Conservation (phyloP, 2,329 filamentous ascomycete genomes). For the Ilyonectria destructans region DNA sequence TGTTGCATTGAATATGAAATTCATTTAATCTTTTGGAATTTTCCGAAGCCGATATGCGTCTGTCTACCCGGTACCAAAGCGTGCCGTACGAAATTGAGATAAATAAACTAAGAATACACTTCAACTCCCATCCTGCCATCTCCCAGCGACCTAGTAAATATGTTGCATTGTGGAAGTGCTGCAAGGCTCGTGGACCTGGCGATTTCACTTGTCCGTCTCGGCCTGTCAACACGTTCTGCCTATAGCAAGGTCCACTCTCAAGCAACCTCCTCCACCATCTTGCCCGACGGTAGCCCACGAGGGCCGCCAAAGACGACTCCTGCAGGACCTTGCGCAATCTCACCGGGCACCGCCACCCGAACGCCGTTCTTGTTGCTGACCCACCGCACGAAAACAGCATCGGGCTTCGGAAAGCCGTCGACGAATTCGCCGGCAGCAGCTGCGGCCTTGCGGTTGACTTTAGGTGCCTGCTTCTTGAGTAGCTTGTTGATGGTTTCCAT, state of each 20-base stretch:
- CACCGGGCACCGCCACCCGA: slow-evolving; percentile 76
- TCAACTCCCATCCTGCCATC: neutral
- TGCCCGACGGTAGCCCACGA: slow-evolving; percentile 56
- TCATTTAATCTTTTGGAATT: slow-evolving; percentile 1
- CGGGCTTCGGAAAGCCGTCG: slow-evolving; percentile 64
- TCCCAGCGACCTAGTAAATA: neutral
- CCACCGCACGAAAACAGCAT: slow-evolving; percentile 79
- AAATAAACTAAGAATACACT: neutral
- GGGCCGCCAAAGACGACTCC: slow-evolving; percentile 70
- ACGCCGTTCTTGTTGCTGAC: slow-evolving; percentile 78
- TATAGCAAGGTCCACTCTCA: slow-evolving; percentile 42
- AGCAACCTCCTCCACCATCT: slow-evolving; percentile 71
- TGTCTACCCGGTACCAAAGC: neutral
- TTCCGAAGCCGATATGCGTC: neutral
- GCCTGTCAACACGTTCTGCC: neutral
- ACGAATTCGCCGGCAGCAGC: slow-evolving; percentile 61
- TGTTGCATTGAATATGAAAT: slow-evolving; percentile 5
- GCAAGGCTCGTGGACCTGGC: neutral
- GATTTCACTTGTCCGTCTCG: too few relatives aligned
- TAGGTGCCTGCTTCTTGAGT: slow-evolving; percentile 87
- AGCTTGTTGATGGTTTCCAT: slow-evolving; percentile 95
- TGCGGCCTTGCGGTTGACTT: slow-evolving; percentile 73
- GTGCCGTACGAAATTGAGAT: neutral
- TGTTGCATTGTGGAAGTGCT: neutral
- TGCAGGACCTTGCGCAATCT: slow-evolving; percentile 76